phyloP scores from a whole-genome alignment of 2,329 filamentous ascomycete genomes.

The Cercospora sesami region DNA sequence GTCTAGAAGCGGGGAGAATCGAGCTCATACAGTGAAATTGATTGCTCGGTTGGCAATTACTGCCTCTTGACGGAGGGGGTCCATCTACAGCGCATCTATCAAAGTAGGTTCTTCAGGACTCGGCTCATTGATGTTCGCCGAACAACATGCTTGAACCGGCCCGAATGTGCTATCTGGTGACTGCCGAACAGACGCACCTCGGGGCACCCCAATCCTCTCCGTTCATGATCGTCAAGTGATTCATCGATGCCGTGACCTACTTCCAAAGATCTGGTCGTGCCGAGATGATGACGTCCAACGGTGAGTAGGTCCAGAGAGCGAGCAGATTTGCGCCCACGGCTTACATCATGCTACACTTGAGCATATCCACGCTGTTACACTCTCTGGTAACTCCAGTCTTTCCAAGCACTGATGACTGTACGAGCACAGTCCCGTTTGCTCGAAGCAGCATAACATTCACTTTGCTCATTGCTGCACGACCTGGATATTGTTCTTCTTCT shows the following conservation, averaged over 20 bases:
- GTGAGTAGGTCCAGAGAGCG: background rate
- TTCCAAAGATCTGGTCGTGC: background rate
- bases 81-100: background rate
- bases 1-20: background rate
- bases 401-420: background rate
- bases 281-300: background rate
- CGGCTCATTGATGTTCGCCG: background rate
- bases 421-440: background rate
- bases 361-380: background rate
- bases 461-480: conserved; percentile 66
- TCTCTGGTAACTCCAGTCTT: background rate
- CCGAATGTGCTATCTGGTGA: background rate
- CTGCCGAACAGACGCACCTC: background rate
- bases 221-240: background rate
- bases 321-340: background rate
- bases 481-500: conserved; percentile 90
- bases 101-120: background rate
- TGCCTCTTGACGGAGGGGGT: background rate
- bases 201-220: background rate
- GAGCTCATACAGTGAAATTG: background rate
- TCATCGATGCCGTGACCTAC: background rate
- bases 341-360: background rate
- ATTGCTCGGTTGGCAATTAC: background rate
- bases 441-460: background rate
- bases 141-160: background rate